These are phyloP conservation scores for Arthrobotrys musiformis DNA, from an alignment of 2,329 filamentous ascomycete genomes.

Conservation along the genomic window DNA sequence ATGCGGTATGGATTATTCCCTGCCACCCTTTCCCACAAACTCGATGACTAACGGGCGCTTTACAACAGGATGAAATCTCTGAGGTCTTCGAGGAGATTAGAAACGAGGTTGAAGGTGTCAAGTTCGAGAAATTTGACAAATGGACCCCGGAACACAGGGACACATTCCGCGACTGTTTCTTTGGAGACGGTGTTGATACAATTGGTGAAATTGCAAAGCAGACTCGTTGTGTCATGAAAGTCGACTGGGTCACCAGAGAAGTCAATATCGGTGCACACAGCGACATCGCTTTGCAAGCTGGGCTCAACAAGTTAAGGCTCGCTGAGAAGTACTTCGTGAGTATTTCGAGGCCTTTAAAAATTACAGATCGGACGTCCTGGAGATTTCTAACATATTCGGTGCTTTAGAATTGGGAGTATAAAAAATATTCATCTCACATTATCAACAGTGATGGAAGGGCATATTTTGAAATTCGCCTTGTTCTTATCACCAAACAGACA, in stretches of 20 bases:
- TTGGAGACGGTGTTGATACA: conserved; percentile 28
- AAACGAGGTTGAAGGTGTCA: conserved; percentile 4
- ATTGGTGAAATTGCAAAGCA: conserved; percentile 22
- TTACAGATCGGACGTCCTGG: background rate
- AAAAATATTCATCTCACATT: conserved; percentile 32
- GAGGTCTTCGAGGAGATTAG: conserved; percentile 40
- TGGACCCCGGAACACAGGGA: conserved; percentile 42
- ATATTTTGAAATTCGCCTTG: conserved; percentile 37
- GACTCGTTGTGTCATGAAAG: conserved; percentile 28
- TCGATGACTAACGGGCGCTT: background rate
- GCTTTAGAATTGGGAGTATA: conserved; percentile 33
- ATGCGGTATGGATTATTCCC: conserved; percentile 7
- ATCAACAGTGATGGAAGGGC: conserved; percentile 44
- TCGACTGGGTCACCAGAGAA: conserved; percentile 49
- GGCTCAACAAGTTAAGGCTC: conserved; percentile 26
- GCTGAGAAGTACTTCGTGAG: conserved; percentile 41
- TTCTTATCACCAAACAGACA: conserved; percentile 23
- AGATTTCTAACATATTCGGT: background rate
- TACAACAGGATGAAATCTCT: conserved; percentile 31
- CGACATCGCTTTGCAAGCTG: conserved; percentile 1
- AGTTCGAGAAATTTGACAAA: conserved; percentile 28
- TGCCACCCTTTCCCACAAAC: background rate
- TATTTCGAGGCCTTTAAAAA: background rate
- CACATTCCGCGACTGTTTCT: conserved; percentile 47
- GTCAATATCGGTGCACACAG: conserved; percentile 29